These are phyloP conservation scores for Caryopteris hybrid DNA, from an alignment of 305 asterid species.

Conservation along the genomic window DNA sequence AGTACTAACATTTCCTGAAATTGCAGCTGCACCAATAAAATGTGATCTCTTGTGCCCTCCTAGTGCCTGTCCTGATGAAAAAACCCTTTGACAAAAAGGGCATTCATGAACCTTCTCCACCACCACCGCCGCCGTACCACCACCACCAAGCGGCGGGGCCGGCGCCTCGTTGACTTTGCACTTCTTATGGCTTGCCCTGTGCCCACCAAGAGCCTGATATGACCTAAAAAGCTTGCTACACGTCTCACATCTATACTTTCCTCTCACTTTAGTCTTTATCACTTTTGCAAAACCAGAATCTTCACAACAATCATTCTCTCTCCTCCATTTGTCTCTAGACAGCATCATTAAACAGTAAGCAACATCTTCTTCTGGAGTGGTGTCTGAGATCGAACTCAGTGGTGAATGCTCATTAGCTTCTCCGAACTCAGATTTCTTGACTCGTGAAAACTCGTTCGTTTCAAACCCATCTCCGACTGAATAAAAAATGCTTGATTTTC, in stretches of 20 bases:
- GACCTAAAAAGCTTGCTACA: constrained; percentile 65
- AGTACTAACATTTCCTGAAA: background rate
- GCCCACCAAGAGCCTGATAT: constrained; percentile 91
- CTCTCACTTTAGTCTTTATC: constrained; percentile 24
- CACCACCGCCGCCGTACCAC: background rate
- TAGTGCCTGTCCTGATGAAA: constrained; percentile 86
- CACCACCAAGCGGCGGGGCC: background rate
- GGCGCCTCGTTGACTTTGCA: constrained; percentile 18
- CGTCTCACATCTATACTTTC: constrained; percentile 65
- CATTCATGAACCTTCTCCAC: constrained; percentile 58
- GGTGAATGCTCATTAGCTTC: constrained; percentile 12
- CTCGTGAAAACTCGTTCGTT: too few relatives aligned
- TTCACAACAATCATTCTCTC: background rate
- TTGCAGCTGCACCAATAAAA: constrained; percentile 29
- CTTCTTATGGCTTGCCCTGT: constrained; percentile 81
- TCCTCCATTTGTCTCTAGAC: constrained; percentile 66
- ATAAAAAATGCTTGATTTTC: constrained; percentile 23
- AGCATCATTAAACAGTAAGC: constrained; percentile 79
- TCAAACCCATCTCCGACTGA: background rate
- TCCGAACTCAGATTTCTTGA: background rate
- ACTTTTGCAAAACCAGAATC: constrained; percentile 25
- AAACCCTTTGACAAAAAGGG: constrained; percentile 64
- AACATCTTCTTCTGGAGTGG: constrained; percentile 53
- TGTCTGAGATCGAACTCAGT: constrained; percentile 54
- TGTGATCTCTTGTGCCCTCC: constrained; percentile 92